These are phyloP conservation scores for Seiridium cupressi DNA, from an alignment of 2,329 filamentous ascomycete species.

Conservation along the genomic window DNA sequence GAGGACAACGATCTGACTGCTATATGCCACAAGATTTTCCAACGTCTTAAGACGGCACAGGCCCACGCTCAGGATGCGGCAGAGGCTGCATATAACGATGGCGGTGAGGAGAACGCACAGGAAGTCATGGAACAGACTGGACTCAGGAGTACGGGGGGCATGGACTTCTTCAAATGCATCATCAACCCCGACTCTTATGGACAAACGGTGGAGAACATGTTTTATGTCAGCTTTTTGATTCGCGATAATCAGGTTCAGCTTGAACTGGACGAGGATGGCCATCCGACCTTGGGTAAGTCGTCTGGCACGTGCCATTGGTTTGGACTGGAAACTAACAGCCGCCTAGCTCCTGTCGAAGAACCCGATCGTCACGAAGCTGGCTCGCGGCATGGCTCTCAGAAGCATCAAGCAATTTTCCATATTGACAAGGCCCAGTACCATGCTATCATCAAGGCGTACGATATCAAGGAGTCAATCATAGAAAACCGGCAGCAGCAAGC, in stretches of 20 bases:
- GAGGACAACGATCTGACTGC: conserved; percentile 78
- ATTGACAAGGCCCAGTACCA: conserved; percentile 85
- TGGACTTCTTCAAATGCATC: conserved; percentile 82
- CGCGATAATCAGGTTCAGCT: conserved; percentile 79
- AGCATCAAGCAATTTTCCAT: conserved; percentile 84
- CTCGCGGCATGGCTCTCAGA: conserved; percentile 52
- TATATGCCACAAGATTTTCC: conserved; percentile 73
- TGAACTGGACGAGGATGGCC: conserved; percentile 66
- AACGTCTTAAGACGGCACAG: conserved; percentile 53
- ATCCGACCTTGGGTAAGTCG: conserved; percentile 76
- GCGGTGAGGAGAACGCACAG: conserved; percentile 43
- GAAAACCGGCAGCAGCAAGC: conserved; percentile 69
- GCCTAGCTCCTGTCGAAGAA: conserved; percentile 41
- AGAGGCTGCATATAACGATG: conserved; percentile 39
- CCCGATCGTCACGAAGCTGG: conserved; percentile 43
- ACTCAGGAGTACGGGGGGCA: conserved; percentile 66
- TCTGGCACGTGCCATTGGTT: conserved; percentile 3
- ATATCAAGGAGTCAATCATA: conserved; percentile 79
- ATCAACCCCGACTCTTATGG: conserved; percentile 89
- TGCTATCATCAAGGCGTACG: conserved; percentile 71
- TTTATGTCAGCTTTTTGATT: conserved; percentile 93
- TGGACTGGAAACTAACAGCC: conserved; percentile 8
- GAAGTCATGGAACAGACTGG: conserved; percentile 63
- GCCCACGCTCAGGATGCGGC: conserved; percentile 45
- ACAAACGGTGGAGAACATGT: conserved; percentile 94